phyloP scores from a whole-genome alignment of 371 early-diverging fungal species.

The Mortierella sp. region DNA sequence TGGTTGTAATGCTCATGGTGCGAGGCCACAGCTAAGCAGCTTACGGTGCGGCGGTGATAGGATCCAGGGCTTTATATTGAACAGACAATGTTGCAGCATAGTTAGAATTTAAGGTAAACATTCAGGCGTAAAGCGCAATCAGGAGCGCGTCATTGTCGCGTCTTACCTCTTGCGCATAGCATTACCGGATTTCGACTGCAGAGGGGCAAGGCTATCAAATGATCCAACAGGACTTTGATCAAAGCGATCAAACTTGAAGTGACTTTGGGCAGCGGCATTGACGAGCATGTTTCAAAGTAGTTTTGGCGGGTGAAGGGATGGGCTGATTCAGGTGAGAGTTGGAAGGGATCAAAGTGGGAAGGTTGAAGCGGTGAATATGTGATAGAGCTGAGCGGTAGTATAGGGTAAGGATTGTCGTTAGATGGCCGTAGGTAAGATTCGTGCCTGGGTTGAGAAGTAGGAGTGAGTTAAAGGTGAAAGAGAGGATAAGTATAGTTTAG shows the following conservation, averaged over 20 bases:
- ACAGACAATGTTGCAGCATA: not conserved
- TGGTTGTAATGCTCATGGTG: slow-evolving; percentile 48
- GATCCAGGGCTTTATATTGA: slow-evolving; percentile 9
- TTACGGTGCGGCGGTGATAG: slow-evolving; percentile 53
- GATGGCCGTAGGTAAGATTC: not conserved
- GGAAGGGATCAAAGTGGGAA: not conserved
- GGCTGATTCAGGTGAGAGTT: not conserved
- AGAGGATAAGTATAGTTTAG: not conserved
- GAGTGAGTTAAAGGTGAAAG: not conserved
- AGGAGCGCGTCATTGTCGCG: not conserved
- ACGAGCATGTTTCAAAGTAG: slow-evolving; percentile 34
- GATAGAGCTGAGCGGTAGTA: slow-evolving; percentile 1
- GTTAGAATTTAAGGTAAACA: not conserved
- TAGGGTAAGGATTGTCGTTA: not conserved
- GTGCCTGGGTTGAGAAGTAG: not conserved
- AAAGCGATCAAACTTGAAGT: slow-evolving; percentile 46
- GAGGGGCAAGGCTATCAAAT: not conserved
- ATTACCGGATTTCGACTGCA: not conserved
- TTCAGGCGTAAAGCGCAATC: not conserved
- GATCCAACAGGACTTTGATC: slow-evolving; percentile 24
- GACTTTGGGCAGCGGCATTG: slow-evolving; percentile 42
- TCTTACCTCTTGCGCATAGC: slow-evolving; percentile 39
- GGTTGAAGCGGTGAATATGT: not conserved
- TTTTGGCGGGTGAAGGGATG: not conserved
- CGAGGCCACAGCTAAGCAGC: slow-evolving; percentile 48